Base-by-base conservation (phyloP, 148 eudicot species). In the Simmondsia chinensis region DNA sequence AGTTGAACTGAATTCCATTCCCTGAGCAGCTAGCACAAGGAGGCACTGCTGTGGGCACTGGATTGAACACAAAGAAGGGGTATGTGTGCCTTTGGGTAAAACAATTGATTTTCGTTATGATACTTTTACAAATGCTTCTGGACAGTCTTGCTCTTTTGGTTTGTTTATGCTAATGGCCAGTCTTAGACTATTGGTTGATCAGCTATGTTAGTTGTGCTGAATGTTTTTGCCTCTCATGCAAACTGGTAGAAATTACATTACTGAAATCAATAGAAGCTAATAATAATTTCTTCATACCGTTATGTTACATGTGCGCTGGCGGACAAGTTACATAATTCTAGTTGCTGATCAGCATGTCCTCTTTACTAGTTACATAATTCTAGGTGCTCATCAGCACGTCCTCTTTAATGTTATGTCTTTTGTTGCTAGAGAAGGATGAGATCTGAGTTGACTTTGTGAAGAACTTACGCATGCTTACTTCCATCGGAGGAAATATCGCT, bases 31-130 rank as follows among this genome's bases (percentile, higher is more conserved):
- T 91, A 76, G 97, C 97, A 50, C 97, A 91, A 54, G 97, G 97
- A 42, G 97, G 97, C 32, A 91, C 97, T 43, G 97, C 97, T 65
- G 97, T 91, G 17, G 97, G 97, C 28, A 91, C 97, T 47, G 94
- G 97, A 50, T 68, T 91, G 65, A 91, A 91, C 74, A 91, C 97
- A 50, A 85, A 82, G 76, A 85, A 82, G 70, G 95, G 97, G 97
- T 85, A 65, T 44, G 63, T 20, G 45, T 12, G 35, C 33, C 29
- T 26, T 6, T 17, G 25, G 13, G 24, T 19, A 19, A 52, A 20
- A 32, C 18, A 19, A 14, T 33, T 3, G 26, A 13, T 1, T 13
- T 53, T 21, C 7, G 1, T 3, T 2, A 13, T 6, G 22, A 23
- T 12, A 30, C 7, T 17, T 9, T 26, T 22, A 25, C 26, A 26